Base-by-base conservation (phyloP, 495 filamentous ascomycete genomes). In the Coniosporium apollinis region DNA sequence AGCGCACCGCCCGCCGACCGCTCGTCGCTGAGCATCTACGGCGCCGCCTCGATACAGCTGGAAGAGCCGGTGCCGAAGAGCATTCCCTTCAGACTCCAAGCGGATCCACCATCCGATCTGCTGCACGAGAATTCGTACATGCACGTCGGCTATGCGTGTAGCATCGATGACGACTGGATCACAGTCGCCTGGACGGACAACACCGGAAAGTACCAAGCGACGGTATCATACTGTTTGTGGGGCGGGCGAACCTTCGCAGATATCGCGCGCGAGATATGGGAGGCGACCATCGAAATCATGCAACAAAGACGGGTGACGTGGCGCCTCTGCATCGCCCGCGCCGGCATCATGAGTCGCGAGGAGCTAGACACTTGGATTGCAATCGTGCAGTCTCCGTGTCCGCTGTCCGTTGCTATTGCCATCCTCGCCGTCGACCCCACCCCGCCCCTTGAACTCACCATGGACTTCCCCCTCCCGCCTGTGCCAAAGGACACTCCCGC, bases 131-230 rank as follows among this genome's bases (percentile, higher is more conserved):
- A 85, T 22, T 74, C 70, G 9, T 76, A 76, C 41, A 69, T 99
- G 8, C 91, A 99, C 51, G 58, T 96, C 30, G 85, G 81, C 5
- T 93, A 87, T 50, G 77, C 79, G 0, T 72, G 75, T 41, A 87
- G 81, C 49, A 58, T 75, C 19, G 82, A 89, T 49, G 74, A 80
- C 30, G 69, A 79, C 13, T 99, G 91, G 91, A 54, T 94, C 30
- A 77, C 77, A 1, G 84, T 74, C 3, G 79, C 80, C n/a, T 99
- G 91, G 91, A 82, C 79, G 1, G 85, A 96, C 54, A 84, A 72
- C 45, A 68, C 62, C 17, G 91, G 89, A 0, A 69, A 61, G 26
- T 67, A 80, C 38, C 82, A 92, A 51, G 74, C 70, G 43, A 79
- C 65, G 3, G 75, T 80, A 19, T 81, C 82, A 1, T 91, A 91